phyloP scores from a whole-genome alignment of 2,329 filamentous ascomycete species.

The Diaporthe batatas region DNA sequence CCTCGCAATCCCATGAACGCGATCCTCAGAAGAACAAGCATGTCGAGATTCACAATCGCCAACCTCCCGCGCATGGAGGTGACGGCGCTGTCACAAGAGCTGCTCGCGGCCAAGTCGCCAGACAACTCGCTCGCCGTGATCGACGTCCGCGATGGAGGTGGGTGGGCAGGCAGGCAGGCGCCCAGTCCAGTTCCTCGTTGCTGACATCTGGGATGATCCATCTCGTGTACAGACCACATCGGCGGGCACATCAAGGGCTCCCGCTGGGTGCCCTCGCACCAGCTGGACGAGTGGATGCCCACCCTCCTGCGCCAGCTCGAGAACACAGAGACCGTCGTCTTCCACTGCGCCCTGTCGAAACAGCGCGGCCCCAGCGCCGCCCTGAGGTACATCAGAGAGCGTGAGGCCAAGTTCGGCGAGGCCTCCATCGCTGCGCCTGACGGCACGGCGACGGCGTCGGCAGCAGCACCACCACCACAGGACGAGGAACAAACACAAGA shows the following conservation, averaged over 20 bases:
- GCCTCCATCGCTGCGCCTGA: constrained; percentile 43
- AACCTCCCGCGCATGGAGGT: constrained; percentile 77
- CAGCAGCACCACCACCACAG: constrained; percentile 46
- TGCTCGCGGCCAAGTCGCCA: constrained; percentile 65
- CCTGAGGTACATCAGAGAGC: constrained; percentile 80
- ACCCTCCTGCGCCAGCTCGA: constrained; percentile 84
- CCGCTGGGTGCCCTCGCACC: constrained; percentile 79
- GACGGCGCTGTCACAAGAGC: constrained; percentile 74
- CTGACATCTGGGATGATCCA: constrained; percentile 9
- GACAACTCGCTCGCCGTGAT: constrained; percentile 75
- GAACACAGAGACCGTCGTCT: constrained; percentile 86
- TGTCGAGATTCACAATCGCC: constrained; percentile 57
- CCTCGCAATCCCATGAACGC: constrained; percentile 31
- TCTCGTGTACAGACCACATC: constrained; percentile 76
- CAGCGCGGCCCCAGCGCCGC: constrained; percentile 90
- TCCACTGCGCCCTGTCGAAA: constrained; percentile 94
- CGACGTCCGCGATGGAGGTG: constrained; percentile 89
- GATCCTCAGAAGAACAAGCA: constrained; percentile 33
- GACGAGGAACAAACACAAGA: constrained; percentile 47
- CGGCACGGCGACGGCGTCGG: constrained; percentile 46
- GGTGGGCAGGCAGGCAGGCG: constrained; percentile 59
- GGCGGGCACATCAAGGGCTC: constrained; percentile 89
- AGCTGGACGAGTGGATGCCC: constrained; percentile 82
- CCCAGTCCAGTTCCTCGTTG: neutral
- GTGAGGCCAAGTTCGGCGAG: constrained; percentile 62